Evolutionary conservation across 768 basidiomycete species (phyloP).

Genomic region (Naganishia vishniacii): DNA sequence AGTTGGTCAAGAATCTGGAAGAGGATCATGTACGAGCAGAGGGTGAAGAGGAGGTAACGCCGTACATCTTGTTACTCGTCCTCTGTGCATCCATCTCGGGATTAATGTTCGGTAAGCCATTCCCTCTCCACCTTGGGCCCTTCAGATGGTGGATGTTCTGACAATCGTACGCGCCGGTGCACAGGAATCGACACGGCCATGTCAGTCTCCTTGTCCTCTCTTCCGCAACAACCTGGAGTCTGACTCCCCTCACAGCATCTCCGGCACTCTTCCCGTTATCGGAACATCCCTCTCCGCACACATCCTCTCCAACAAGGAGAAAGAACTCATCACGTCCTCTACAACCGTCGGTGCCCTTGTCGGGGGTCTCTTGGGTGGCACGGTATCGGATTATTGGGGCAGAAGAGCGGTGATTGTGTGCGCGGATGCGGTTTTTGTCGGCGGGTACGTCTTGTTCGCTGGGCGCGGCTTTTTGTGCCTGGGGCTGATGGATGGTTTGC

Average conservation of each 20-base stretch:
- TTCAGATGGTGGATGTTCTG: too few species aligned
- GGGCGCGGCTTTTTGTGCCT: constrained; percentile 57
- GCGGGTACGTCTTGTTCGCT: constrained; percentile 62
- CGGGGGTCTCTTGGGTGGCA: constrained; percentile 66
- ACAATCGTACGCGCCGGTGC: too few species aligned
- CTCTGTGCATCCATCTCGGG: background rate
- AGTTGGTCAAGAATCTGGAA: too few species aligned
- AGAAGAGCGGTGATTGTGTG: constrained; percentile 61
- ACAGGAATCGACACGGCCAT: constrained; percentile 45
- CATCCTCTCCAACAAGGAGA: constrained; percentile 5
- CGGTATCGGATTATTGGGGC: constrained; percentile 68
- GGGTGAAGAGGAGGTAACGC: background rate
- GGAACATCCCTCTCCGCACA: constrained; percentile 58
- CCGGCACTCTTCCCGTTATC: constrained; percentile 72
- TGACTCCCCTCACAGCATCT: constrained; percentile 50
- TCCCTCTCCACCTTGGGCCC: too few species aligned
- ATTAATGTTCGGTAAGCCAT: background rate
- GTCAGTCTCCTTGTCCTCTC: too few species aligned
- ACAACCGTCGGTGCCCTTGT: constrained; percentile 72
- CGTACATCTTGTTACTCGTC: background rate
- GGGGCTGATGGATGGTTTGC: background rate
- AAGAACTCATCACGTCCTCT: constrained; percentile 75
- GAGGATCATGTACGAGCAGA: too few species aligned
- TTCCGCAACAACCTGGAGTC: too few species aligned
- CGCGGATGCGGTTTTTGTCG: constrained; percentile 68